Evolutionary conservation across 2,329 filamentous ascomycete species (phyloP).

Genomic region (Ascochyta pisi): DNA sequence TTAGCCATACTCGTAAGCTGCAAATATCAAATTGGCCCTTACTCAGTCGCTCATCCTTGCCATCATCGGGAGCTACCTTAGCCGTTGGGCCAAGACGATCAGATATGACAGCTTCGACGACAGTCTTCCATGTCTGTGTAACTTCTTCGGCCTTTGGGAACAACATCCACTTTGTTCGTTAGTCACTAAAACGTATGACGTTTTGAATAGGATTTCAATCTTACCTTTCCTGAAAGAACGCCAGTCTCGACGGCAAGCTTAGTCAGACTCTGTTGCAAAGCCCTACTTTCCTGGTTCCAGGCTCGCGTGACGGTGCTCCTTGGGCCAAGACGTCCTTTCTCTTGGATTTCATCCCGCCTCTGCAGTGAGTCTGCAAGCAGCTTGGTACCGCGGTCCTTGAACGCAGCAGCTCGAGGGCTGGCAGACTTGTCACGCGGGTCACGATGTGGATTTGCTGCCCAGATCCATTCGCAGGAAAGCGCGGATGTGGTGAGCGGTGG

Average conservation of each 20-base stretch:
- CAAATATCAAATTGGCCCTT: neutral
- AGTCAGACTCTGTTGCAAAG: conserved; percentile 63
- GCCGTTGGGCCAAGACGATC: conserved; percentile 74
- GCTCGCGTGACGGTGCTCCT: conserved; percentile 48
- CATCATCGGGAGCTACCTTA: conserved; percentile 71
- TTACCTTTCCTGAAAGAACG: conserved; percentile 71
- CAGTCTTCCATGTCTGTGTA: conserved; percentile 68
- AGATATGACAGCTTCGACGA: conserved; percentile 71
- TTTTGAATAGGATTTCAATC: neutral
- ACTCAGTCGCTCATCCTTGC: conserved; percentile 57
- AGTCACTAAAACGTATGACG: neutral
- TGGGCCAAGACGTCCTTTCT: conserved; percentile 58
- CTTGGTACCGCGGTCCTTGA: conserved; percentile 62
- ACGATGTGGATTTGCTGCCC: conserved; percentile 69
- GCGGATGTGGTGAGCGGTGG: conserved; percentile 65
- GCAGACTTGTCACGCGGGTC: conserved; percentile 41
- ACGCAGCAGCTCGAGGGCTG: conserved; percentile 54
- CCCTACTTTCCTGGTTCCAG: conserved; percentile 52
- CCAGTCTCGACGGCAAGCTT: conserved; percentile 65
- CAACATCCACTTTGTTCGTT: conserved; percentile 71
- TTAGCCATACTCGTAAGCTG: neutral
- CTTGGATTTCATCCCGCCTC: conserved; percentile 58
- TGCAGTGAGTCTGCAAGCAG: conserved; percentile 60
- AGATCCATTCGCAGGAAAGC: conserved; percentile 70
- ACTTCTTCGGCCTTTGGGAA: conserved; percentile 65